Evolutionary conservation across 352 stramenopile species (phyloP).

Genomic region (Pythium angustatum): DNA sequence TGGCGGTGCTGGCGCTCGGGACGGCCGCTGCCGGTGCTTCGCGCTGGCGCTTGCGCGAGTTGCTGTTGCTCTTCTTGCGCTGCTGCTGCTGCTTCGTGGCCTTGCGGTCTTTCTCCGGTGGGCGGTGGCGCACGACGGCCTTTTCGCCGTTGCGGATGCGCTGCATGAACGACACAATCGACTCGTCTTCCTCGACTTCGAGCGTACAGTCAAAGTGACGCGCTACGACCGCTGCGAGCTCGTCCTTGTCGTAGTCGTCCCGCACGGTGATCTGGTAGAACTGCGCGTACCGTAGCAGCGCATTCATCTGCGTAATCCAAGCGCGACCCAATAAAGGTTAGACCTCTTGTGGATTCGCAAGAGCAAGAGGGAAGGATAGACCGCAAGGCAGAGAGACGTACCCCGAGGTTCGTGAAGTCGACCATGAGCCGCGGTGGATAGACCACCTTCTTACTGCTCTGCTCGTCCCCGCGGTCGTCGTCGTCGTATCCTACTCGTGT

Average conservation of each 20-base stretch:
- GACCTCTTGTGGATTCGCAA: too few relatives aligned
- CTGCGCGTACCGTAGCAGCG: slow-evolving; percentile 75
- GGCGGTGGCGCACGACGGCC: slow-evolving; percentile 48
- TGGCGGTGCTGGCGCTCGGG: background rate
- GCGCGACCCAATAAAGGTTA: too few relatives aligned
- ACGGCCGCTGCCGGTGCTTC: slow-evolving; percentile 34
- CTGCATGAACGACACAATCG: slow-evolving; percentile 84
- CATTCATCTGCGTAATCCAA: slow-evolving; percentile 58
- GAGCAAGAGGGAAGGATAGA: too few relatives aligned
- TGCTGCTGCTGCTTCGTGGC: slow-evolving; percentile 52
- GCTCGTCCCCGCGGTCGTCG: slow-evolving; percentile 38
- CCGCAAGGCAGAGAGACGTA: slow-evolving; percentile 40
- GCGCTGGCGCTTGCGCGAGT: slow-evolving; percentile 68
- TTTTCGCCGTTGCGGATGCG: slow-evolving; percentile 82
- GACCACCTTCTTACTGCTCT: slow-evolving; percentile 34
- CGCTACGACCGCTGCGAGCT: slow-evolving; percentile 75
- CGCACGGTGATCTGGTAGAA: slow-evolving; percentile 78
- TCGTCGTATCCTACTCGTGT: slow-evolving; percentile 22
- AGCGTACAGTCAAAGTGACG: slow-evolving; percentile 80
- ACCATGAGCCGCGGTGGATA: slow-evolving; percentile 84
- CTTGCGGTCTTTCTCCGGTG: slow-evolving; percentile 69
- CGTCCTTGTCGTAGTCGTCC: slow-evolving; percentile 61
- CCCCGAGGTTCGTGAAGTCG: slow-evolving; percentile 78
- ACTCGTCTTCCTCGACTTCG: slow-evolving; percentile 86
- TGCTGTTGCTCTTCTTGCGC: slow-evolving; percentile 71